Base-by-base conservation (phyloP, 2,329 filamentous ascomycete species). In the Stenocarpella maydis region DNA sequence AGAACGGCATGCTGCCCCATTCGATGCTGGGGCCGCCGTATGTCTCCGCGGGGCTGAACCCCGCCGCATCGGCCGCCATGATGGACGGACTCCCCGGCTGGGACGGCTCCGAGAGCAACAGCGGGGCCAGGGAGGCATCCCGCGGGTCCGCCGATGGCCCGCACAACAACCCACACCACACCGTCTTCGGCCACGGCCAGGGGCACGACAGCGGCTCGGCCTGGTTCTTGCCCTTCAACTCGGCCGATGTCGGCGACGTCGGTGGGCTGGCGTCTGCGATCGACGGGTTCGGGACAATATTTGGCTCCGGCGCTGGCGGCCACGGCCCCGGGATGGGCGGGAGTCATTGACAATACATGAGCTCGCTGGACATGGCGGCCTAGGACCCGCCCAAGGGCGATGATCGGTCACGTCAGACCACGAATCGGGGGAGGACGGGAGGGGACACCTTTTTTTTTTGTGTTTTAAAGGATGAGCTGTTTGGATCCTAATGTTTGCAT, bases 191-290 rank as follows among this genome's bases (percentile, higher is more conserved):
- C 2, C 74, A 75, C 58, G 77, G 76, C 4, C 80, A 80, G 43
- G 77, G 76, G 4, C 80, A 80, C 43, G 86, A 88, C 71, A 81
- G 49, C 9, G 47, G 85, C 2, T 86, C 83, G 65, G 93, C 92
- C 6, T 98, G 95, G 93, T 97, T 97, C 79, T 90, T 97, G 83
- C 94, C 95, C 1, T 97, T 97, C 80, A 97, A 97, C 77, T 92
- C 94, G 24, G 90, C 92, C 0, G 87, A 89, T 69, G 80, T 88
- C 50, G 81, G 82, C 8, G 85, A 86, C 66, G 86, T 82, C 34
- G 80, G 78, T 3, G 75, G 78, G 9, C 75, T 85, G 72, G 77
- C 77, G 28, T 80, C 80, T 43, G 78, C 54, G 14, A 43, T 85
- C 31, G 87, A 88, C 71, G 79, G 79, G 12, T 88, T 87, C 72